Evolutionary conservation across 1,284 basidiomycete genomes (phyloP), one percentile per base, ranked within the genome.

Genomic region (Rhodotorula sp.): DNA sequence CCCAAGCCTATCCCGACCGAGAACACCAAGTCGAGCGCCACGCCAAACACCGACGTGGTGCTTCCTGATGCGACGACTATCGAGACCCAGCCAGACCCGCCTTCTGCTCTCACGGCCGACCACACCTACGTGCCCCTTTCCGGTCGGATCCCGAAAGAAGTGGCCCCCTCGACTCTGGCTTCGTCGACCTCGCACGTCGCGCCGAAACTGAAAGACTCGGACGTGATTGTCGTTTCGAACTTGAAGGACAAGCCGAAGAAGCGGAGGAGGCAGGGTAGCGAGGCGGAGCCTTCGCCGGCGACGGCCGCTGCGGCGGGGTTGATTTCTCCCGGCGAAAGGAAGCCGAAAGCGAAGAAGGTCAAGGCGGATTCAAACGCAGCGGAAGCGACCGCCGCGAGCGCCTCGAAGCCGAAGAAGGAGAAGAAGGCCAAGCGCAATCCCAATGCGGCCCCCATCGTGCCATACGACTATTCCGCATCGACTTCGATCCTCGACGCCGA

Each of bases 401-500:
- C 63, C 22, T 26, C 68, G 46, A 74, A 53, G 59, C 73, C 77
- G 67, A 67, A 72, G 46, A 69, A 74, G 49, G 69, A 76, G 30
- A 77, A 71, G 70, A 71, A 73, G 70, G 66, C 61, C 55, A 71
- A 72, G 71, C 56, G 3, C 17, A 6, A 29, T 6, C 20, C 44
- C n/a, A 15, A n/a, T 15, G 22, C 42, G 6, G 42, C 59, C 5
- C 26, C 30, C 46, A 45, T 71, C 53, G 85, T 84, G 59, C 83
- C 83, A 51, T 94, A 93, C 78, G 91, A 93, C 81, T 95, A 93
- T 79, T 81, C 85, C 4, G 81, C 83, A 7, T 87, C 86, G 54
- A 86, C 89, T 17, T 93, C 92, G 78, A 86, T 94, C 66, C 82
- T 95, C 71, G 93, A 95, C 77, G 78, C 80, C 12, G 58, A 67